phyloP scores from a whole-genome alignment of 306 rosid species.

The Malus orientalis region DNA sequence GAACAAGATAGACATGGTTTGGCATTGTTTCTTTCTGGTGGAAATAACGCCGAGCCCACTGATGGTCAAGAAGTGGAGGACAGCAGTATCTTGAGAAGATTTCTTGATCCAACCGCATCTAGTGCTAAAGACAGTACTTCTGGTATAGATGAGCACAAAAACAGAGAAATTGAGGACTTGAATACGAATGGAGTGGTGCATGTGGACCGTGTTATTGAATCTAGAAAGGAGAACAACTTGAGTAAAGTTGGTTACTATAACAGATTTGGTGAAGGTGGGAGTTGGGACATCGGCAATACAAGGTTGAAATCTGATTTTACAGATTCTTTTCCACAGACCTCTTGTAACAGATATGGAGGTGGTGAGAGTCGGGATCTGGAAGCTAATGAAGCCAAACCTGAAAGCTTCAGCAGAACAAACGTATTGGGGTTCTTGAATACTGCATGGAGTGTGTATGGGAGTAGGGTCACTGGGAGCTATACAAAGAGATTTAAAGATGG shows the following conservation, averaged over 20 bases:
- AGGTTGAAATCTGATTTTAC: slow-evolving; percentile 13
- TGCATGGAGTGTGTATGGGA: slow-evolving; percentile 16
- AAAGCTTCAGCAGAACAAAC: slow-evolving; percentile 16
- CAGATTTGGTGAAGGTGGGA: background rate
- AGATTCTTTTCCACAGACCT: slow-evolving; percentile 5
- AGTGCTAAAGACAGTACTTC: slow-evolving; percentile 15
- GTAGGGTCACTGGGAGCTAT: slow-evolving; percentile 21
- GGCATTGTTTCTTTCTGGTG: slow-evolving; percentile 36
- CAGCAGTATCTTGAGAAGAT: slow-evolving; percentile 16
- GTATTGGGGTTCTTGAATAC: slow-evolving; percentile 9
- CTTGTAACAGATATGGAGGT: slow-evolving; percentile 10
- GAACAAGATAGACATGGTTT: slow-evolving; percentile 34
- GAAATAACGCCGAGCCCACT: background rate
- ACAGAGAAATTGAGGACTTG: slow-evolving; percentile 13
- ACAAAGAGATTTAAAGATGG: slow-evolving; percentile 36
- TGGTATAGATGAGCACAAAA: background rate
- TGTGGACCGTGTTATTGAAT: slow-evolving; percentile 1
- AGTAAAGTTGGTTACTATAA: slow-evolving; percentile 6
- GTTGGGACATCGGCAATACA: background rate
- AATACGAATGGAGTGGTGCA: slow-evolving; percentile 9
- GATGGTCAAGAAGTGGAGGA: slow-evolving; percentile 13
- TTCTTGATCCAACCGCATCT: slow-evolving; percentile 23
- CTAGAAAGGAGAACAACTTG: slow-evolving; percentile 9
- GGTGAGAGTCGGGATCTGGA: slow-evolving; percentile 28
- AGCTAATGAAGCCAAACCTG: slow-evolving; percentile 21